Conservation (phyloP, 768 basidiomycete species). For the Cyclocybe aegerita region DNA sequence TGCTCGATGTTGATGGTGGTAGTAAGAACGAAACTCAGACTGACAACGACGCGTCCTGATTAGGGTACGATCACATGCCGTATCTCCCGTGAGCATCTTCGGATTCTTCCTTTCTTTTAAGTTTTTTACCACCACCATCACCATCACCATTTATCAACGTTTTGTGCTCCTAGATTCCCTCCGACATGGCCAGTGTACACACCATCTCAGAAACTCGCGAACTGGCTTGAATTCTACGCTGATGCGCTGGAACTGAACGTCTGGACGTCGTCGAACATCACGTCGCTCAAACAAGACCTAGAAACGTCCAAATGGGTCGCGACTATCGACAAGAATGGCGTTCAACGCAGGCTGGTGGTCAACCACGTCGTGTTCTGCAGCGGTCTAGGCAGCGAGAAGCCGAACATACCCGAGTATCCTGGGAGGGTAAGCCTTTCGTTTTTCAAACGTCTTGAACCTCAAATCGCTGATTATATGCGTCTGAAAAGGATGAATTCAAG, state of each 20-base stretch:
- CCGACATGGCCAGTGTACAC: constrained; percentile 56
- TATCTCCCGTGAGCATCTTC: constrained; percentile 46
- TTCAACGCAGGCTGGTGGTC: constrained; percentile 33
- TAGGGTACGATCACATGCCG: constrained; percentile 38
- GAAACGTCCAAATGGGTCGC: constrained; percentile 37
- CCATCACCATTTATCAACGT: too few species aligned
- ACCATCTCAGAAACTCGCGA: constrained; percentile 54
- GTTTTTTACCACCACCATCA: neutral
- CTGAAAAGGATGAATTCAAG: constrained; percentile 39
- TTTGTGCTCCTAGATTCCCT: constrained; percentile 44
- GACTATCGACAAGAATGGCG: constrained; percentile 34
- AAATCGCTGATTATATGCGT: too few species aligned
- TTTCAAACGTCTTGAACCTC: too few species aligned
- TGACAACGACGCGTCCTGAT: constrained; percentile 1
- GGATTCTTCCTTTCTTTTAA: too few species aligned
- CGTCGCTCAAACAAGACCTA: constrained; percentile 27
- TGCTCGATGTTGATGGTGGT: constrained; percentile 7
- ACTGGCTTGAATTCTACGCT: constrained; percentile 41
- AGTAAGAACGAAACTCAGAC: constrained; percentile 16
- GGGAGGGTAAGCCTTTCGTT: constrained; percentile 31
- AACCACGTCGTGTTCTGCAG: constrained; percentile 57
- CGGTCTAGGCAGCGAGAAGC: constrained; percentile 46
- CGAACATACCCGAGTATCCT: constrained; percentile 43
- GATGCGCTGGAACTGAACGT: constrained; percentile 40
- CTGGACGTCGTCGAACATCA: constrained; percentile 42